phyloP scores from a whole-genome alignment of 805 yeast genomes.

The Metschnikowia cubensis region DNA sequence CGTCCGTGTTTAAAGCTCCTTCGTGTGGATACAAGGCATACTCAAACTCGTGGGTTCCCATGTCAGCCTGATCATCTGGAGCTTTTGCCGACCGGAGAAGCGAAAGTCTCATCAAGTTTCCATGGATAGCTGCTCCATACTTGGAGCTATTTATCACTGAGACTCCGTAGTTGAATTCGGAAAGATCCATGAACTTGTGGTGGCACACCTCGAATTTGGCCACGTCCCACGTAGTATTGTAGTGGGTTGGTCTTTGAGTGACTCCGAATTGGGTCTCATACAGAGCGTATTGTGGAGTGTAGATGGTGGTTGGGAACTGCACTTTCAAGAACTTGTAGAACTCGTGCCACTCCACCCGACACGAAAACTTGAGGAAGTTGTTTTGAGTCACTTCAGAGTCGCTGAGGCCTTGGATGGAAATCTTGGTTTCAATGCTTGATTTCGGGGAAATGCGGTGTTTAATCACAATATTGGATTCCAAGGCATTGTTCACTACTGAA shows the following conservation, averaged over 20 bases:
- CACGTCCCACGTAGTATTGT: slow-evolving; percentile 91
- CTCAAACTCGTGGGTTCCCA: slow-evolving; percentile 79
- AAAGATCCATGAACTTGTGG: slow-evolving; percentile 89
- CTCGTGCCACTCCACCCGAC: slow-evolving; percentile 79
- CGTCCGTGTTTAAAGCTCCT: slow-evolving; percentile 59
- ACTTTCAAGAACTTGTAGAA: slow-evolving; percentile 85
- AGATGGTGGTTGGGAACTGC: slow-evolving; percentile 87
- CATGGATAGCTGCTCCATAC: slow-evolving; percentile 91
- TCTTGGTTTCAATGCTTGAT: slow-evolving; percentile 61
- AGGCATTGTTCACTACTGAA: slow-evolving; percentile 47
- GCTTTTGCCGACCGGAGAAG: slow-evolving; percentile 87
- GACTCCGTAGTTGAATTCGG: slow-evolving; percentile 85
- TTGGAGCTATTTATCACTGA: slow-evolving; percentile 78
- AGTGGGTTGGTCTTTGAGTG: slow-evolving; percentile 90
- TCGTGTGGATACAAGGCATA: slow-evolving; percentile 83
- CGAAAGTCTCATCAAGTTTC: slow-evolving; percentile 85
- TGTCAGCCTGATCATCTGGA: slow-evolving; percentile 93
- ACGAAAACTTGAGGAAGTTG: slow-evolving; percentile 35
- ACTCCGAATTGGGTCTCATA: slow-evolving; percentile 94
- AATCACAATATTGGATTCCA: slow-evolving; percentile 61
- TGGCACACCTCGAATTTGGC: slow-evolving; percentile 96
- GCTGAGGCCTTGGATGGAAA: slow-evolving; percentile 64
- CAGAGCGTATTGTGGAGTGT: slow-evolving; percentile 63
- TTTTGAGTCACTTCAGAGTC: slow-evolving; percentile 33
- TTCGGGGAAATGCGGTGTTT: slow-evolving; percentile 53